Evolutionary conservation across 2,329 filamentous ascomycete species (phyloP).

Genomic region (Calycina marina): DNA sequence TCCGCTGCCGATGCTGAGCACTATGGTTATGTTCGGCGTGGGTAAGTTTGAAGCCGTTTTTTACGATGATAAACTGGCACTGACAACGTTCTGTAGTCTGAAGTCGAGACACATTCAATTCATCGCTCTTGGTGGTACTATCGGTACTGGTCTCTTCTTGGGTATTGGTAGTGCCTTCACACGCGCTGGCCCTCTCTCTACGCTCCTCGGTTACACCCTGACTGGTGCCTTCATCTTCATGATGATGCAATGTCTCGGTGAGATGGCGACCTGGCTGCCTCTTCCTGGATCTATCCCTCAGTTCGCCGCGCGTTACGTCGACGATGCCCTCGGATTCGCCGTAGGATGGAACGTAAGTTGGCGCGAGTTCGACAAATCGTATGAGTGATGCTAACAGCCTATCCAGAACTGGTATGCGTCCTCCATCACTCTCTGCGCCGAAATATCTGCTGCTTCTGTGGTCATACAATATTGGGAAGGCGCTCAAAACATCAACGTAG

Average conservation of each 20-base stretch:
- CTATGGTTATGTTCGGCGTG: constrained; percentile 35
- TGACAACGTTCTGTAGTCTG: constrained; percentile 9
- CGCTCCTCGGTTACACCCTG: constrained; percentile 37
- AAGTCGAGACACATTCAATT: constrained; percentile 40
- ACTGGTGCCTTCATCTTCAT: constrained; percentile 36
- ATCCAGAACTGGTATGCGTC: constrained; percentile 20
- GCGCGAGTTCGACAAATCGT: constrained; percentile 30
- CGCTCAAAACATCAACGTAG: constrained; percentile 18
- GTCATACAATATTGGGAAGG: constrained; percentile 34
- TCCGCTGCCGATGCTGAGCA: constrained; percentile 33
- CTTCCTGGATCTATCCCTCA: constrained; percentile 36
- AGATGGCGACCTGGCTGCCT: constrained; percentile 36
- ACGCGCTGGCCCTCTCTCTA: constrained; percentile 36
- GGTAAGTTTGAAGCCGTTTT: constrained; percentile 21
- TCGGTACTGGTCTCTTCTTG: constrained; percentile 39
- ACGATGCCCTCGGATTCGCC: constrained; percentile 39
- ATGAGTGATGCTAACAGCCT: constrained; percentile 3
- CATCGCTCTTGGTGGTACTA: constrained; percentile 44
- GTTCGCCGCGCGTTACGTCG: constrained; percentile 29
- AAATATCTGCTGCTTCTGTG: constrained; percentile 34
- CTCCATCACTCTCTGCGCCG: constrained; percentile 27
- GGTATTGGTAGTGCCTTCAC: constrained; percentile 37
- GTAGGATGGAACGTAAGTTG: constrained; percentile 47
- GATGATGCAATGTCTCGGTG: constrained; percentile 35
- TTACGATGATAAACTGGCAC: neutral